Percentiles rank a stretch among this genome's conserved stretches.
These are phyloP conservation scores for Fusarium staphyleae DNA, from an alignment of 2,329 filamentous ascomycete species.

Conservation along the genomic window DNA sequence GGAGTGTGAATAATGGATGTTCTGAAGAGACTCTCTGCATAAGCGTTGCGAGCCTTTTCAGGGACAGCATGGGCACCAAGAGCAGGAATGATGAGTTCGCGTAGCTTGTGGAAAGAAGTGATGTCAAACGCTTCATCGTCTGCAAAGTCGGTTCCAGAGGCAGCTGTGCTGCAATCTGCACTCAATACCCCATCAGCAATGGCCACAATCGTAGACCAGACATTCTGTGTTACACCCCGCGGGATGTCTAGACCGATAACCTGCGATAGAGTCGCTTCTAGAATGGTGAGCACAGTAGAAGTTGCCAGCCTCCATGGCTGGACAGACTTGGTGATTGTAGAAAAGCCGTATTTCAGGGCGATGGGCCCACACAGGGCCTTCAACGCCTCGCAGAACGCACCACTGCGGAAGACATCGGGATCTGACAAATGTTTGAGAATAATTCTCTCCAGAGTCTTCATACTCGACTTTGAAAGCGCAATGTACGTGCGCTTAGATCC, in stretches of 20 bases:
- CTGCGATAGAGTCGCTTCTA: slow-evolving; percentile 70
- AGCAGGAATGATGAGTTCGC: slow-evolving; percentile 74
- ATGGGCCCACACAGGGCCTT: slow-evolving; percentile 74
- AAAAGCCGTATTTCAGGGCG: slow-evolving; percentile 80
- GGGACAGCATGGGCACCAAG: slow-evolving; percentile 72
- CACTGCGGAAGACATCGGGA: slow-evolving; percentile 72
- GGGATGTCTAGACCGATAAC: slow-evolving; percentile 58
- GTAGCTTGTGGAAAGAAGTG: slow-evolving; percentile 71
- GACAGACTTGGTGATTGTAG: slow-evolving; percentile 71
- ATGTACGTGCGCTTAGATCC: slow-evolving; percentile 77
- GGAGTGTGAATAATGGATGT: slow-evolving; percentile 81
- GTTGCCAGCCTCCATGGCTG: slow-evolving; percentile 85
- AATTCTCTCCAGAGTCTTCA: slow-evolving; percentile 71
- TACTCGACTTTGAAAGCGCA: slow-evolving; percentile 84
- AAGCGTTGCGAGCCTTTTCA: slow-evolving; percentile 71
- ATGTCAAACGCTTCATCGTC: slow-evolving; percentile 86
- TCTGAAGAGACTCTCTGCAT: slow-evolving; percentile 78
- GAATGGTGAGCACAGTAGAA: slow-evolving; percentile 70
- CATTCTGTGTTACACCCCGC: slow-evolving; percentile 56
- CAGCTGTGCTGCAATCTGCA: slow-evolving; percentile 63
- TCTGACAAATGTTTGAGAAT: slow-evolving; percentile 66
- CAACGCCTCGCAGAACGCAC: slow-evolving; percentile 70
- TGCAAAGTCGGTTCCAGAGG: slow-evolving; percentile 57
- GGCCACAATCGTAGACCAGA: slow-evolving; percentile 75
- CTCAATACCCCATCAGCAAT: slow-evolving; percentile 74